A percentile compares a stretch with the other conserved stretches of the same genome.
phyloP scores from a whole-genome alignment of 345 rosid genomes.

The Arabis hirsuta region DNA sequence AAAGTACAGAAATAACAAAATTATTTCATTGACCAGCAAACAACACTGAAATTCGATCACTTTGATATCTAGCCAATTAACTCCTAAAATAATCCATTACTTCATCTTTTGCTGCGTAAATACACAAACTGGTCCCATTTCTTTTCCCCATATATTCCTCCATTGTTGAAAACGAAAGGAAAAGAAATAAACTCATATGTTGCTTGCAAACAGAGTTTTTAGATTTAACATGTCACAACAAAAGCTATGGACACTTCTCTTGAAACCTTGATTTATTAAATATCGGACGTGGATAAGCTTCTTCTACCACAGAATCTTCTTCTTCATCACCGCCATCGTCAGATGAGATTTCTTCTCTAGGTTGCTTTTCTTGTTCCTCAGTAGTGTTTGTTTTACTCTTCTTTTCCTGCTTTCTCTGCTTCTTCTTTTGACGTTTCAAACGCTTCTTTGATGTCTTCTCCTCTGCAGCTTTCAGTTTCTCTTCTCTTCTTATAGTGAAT shows the following conservation, averaged over 20 bases:
- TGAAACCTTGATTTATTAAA: constrained; percentile 34
- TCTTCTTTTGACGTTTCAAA: constrained; percentile 84
- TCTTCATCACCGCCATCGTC: constrained; percentile 54
- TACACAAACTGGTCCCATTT: too few relatives aligned
- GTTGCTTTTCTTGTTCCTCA: constrained; percentile 50
- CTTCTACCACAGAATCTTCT: constrained; percentile 46
- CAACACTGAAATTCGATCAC: too few relatives aligned
- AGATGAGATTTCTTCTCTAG: constrained; percentile 55
- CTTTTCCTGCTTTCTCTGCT: constrained; percentile 71
- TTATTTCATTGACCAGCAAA: too few relatives aligned
- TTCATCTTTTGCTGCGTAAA: too few relatives aligned
- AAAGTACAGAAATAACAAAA: too few relatives aligned
- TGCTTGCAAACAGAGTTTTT: constrained; percentile 2
- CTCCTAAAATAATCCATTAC: too few relatives aligned
- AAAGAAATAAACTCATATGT: constrained; percentile 8
- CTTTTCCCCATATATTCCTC: too few relatives aligned
- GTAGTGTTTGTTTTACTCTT: constrained; percentile 51
- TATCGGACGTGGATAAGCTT: constrained; percentile 37
- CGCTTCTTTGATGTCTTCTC: constrained; percentile 88
- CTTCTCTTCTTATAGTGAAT: constrained; percentile 79
- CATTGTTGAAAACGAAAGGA: not conserved
- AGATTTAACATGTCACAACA: constrained; percentile 7
- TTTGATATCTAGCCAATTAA: too few relatives aligned
- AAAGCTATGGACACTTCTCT: constrained; percentile 30
- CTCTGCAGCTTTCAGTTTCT: constrained; percentile 76